Evolutionary conservation across 1,284 basidiomycete species (phyloP).

Genomic region (Coniferiporia sulphurascens): DNA sequence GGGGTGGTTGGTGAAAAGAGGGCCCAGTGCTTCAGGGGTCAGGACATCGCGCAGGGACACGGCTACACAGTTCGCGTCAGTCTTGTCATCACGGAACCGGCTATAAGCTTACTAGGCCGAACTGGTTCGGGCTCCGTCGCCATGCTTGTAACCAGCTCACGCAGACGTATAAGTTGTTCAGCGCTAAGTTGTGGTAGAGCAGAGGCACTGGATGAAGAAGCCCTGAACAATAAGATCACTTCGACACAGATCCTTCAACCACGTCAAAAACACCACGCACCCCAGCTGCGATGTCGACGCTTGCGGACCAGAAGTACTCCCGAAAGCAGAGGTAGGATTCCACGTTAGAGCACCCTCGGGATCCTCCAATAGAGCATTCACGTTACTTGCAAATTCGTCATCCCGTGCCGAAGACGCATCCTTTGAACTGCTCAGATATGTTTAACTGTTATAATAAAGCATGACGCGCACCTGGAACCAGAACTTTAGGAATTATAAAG

Average conservation of each 20-base stretch:
- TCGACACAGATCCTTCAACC: neutral
- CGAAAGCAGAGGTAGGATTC: slow-evolving; percentile 27
- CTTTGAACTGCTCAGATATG: slow-evolving; percentile 31
- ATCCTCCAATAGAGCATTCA: slow-evolving; percentile 64
- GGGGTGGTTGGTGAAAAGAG: slow-evolving; percentile 63
- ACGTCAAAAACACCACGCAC: neutral
- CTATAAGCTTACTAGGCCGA: slow-evolving; percentile 19
- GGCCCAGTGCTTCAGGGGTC: slow-evolving; percentile 62
- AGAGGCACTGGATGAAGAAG: neutral
- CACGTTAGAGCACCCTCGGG: slow-evolving; percentile 57
- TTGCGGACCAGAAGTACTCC: slow-evolving; percentile 19
- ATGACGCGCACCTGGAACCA: slow-evolving; percentile 67
- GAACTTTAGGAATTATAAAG: slow-evolving; percentile 42
- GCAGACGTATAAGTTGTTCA: slow-evolving; percentile 52
- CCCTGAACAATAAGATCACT: neutral
- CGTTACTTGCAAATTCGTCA: slow-evolving; percentile 62
- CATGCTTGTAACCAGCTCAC: slow-evolving; percentile 31
- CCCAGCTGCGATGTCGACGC: slow-evolving; percentile 6
- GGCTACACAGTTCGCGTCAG: slow-evolving; percentile 35
- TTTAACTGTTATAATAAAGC: neutral
- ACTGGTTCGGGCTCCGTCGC: slow-evolving; percentile 19
- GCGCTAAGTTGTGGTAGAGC: slow-evolving; percentile 12
- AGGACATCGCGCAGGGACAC: slow-evolving; percentile 67
- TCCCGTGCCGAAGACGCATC: slow-evolving; percentile 66
- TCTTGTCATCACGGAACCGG: slow-evolving; percentile 13